Percentiles rank a stretch among this genome's conserved stretches.
phyloP scores from a whole-genome alignment of 352 stramenopile species.

The Pythium inflatum region DNA sequence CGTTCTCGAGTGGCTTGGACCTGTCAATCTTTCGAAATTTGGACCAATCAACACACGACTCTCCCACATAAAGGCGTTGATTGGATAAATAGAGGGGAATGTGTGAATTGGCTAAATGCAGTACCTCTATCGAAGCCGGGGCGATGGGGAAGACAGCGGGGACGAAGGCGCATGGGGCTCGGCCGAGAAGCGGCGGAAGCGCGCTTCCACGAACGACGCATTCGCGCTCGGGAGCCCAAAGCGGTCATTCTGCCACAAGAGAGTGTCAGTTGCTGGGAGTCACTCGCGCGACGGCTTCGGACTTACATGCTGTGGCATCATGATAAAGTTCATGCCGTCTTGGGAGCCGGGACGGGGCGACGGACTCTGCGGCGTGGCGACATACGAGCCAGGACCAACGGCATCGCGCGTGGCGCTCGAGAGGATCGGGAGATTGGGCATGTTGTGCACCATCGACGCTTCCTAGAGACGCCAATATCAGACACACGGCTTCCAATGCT shows the following conservation, averaged over 20 bases:
- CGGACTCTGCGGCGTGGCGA: conserved; percentile 15
- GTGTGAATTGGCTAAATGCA: conserved; percentile 20
- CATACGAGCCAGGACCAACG: conserved; percentile 62
- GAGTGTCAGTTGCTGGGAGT: too few relatives aligned
- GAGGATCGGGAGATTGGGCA: conserved; percentile 64
- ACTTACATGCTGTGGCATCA: conserved; percentile 70
- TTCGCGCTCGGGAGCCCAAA: conserved; percentile 57
- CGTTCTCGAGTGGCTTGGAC: not conserved
- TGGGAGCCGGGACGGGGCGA: conserved; percentile 22
- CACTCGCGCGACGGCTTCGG: not conserved
- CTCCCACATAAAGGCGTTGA: not conserved
- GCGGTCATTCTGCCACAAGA: conserved; percentile 38
- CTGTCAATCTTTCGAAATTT: conserved; percentile 26
- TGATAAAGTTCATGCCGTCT: conserved; percentile 69
- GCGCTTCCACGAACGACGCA: conserved; percentile 61
- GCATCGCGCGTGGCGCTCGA: conserved; percentile 52
- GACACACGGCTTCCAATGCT: not conserved
- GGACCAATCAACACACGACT: conserved; percentile 5
- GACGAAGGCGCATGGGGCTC: conserved; percentile 43
- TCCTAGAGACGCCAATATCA: conserved; percentile 36
- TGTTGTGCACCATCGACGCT: conserved; percentile 77
- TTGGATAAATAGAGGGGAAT: conserved; percentile 27
- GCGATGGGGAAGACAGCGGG: conserved; percentile 14
- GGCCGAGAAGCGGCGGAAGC: conserved; percentile 64
- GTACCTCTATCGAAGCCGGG: not conserved